phyloP scores from a whole-genome alignment of 495 filamentous ascomycete genomes.

The Cercophora sp. region DNA sequence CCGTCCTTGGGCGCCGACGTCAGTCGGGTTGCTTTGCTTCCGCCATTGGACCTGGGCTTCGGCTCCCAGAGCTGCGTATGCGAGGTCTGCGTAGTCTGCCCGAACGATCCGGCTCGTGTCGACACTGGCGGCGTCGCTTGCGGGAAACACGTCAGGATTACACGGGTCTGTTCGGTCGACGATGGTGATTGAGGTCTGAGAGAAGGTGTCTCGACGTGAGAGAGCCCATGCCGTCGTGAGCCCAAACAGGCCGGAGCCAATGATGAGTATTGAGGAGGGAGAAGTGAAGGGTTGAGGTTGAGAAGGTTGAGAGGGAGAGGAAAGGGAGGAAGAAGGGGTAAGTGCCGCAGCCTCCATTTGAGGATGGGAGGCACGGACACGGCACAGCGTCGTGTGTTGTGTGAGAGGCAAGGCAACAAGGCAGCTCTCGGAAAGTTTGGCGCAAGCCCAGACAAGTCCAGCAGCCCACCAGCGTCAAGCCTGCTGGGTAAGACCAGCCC shows the following conservation, averaged over 20 bases:
- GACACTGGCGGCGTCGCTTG: slow-evolving; percentile 65
- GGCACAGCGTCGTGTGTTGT: not conserved
- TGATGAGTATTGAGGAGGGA: slow-evolving; percentile 58
- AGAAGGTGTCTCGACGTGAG: slow-evolving; percentile 49
- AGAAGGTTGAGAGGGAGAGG: slow-evolving; percentile 2
- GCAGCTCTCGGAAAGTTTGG: no score
- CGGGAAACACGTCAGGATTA: slow-evolving; percentile 51
- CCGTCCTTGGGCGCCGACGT: slow-evolving; percentile 58
- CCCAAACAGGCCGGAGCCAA: slow-evolving; percentile 77
- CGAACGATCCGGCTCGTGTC: slow-evolving; percentile 77
- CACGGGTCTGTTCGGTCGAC: slow-evolving; percentile 58
- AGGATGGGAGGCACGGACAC: slow-evolving; percentile 2
- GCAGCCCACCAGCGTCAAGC: no score
- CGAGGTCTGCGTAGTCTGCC: slow-evolving; percentile 72
- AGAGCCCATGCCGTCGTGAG: slow-evolving; percentile 66
- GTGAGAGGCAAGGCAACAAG: slow-evolving; percentile 10
- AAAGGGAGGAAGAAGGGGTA: slow-evolving; percentile 11
- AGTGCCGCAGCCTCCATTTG: slow-evolving; percentile 1
- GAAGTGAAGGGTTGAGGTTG: slow-evolving; percentile 14
- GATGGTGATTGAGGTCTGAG: slow-evolving; percentile 56
- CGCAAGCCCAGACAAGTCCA: no score
- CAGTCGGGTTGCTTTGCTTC: slow-evolving; percentile 43
- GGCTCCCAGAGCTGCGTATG: slow-evolving; percentile 66
- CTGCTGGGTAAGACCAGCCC: no score
- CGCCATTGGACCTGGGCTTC: slow-evolving; percentile 71